Percentiles rank a stretch among this genome's conserved stretches.
Conservation (phyloP, 2,329 filamentous ascomycete species). For the Diaporthe sp. region DNA sequence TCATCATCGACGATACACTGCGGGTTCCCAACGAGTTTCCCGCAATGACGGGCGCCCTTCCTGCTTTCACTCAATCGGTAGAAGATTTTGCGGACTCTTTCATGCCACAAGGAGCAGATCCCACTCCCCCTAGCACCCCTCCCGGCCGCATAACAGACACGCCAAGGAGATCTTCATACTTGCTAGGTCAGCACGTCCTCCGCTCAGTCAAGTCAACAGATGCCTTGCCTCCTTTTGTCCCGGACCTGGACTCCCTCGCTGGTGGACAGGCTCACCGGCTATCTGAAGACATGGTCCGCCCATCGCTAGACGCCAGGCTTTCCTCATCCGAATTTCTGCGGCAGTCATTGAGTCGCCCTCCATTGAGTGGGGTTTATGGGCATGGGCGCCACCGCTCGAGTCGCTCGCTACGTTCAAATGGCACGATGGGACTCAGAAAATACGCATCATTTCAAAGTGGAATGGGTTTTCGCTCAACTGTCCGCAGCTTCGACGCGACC, state of each 20-base stretch:
- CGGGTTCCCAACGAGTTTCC: slow-evolving; percentile 59
- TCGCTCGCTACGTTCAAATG: slow-evolving; percentile 63
- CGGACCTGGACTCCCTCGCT: slow-evolving; percentile 59
- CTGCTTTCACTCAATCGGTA: slow-evolving; percentile 60
- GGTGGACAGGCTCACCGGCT: slow-evolving; percentile 40
- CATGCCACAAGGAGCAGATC: slow-evolving; percentile 62
- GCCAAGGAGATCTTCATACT: slow-evolving; percentile 68
- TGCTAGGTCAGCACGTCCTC: slow-evolving; percentile 63
- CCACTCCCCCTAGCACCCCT: slow-evolving; percentile 74
- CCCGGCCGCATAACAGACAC: slow-evolving; percentile 62
- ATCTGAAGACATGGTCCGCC: slow-evolving; percentile 53
- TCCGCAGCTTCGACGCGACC: slow-evolving; percentile 74
- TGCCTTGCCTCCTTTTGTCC: slow-evolving; percentile 62
- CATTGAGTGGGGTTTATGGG: slow-evolving; percentile 51
- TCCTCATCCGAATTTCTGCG: slow-evolving; percentile 48
- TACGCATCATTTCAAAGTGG: slow-evolving; percentile 74
- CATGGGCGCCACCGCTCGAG: slow-evolving; percentile 64
- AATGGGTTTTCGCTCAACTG: slow-evolving; percentile 62
- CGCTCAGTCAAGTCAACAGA: slow-evolving; percentile 54
- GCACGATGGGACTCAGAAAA: slow-evolving; percentile 67
- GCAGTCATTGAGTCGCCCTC: slow-evolving; percentile 50
- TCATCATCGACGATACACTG: slow-evolving; percentile 83
- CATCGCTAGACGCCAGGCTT: slow-evolving; percentile 50
- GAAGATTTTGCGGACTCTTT: slow-evolving; percentile 69
- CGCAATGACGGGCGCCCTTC: slow-evolving; percentile 65